Percentiles rank a stretch among this genome's conserved stretches.
These are phyloP conservation scores for Platanus orientalis DNA, from an alignment of 164 flowering plant species.

Conservation along the genomic window DNA sequence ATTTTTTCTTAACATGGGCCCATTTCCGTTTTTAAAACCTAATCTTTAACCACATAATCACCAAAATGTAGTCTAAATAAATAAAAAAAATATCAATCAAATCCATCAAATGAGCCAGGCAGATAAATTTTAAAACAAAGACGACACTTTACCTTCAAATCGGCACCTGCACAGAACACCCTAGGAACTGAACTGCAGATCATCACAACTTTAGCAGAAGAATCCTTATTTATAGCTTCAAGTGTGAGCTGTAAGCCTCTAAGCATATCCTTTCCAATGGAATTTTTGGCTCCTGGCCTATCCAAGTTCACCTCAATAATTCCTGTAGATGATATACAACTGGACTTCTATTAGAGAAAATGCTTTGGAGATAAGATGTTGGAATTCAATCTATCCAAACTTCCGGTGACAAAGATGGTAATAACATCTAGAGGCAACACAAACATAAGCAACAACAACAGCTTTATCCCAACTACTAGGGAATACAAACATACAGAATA, in stretches of 20 bases:
- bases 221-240: conserved; percentile 45
- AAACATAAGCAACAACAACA: no score
- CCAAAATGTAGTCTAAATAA: no score
- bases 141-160: conserved; percentile 64
- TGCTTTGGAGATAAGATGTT: neutral
- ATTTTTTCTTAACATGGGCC: no score
- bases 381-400: neutral
- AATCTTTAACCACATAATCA: no score
- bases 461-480: no score
- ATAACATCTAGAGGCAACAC: no score
- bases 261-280: conserved; percentile 78
- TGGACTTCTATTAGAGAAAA: neutral
- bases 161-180: conserved; percentile 96
- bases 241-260: conserved; percentile 50
- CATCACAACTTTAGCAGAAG: conserved; percentile 61
- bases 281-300: conserved; percentile 76
- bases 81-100: no score
- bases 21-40: no score
- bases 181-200: conserved; percentile 69
- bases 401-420: no score
- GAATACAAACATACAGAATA: no score
- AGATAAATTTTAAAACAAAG: neutral
- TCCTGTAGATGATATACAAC: conserved; percentile 37
- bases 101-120: no score
- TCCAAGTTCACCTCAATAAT: conserved; percentile 72